Conservation (phyloP, 2,329 filamentous ascomycete genomes). For the Beauveria bassiana region DNA sequence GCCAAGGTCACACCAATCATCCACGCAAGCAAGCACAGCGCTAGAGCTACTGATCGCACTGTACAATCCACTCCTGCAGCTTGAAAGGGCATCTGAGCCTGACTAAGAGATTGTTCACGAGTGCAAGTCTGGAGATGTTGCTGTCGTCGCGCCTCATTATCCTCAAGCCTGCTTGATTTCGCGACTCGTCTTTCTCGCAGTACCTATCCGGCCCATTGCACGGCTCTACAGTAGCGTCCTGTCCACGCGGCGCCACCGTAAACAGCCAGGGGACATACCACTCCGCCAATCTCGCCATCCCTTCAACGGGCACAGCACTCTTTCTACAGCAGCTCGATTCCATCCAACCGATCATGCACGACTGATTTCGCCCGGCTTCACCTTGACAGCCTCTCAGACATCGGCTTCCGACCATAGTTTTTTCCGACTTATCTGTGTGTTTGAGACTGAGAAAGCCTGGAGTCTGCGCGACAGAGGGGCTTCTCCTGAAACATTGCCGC, state of each 20-base stretch:
- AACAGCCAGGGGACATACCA: background rate
- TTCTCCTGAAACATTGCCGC: slow-evolving; percentile 10
- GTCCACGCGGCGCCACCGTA: background rate
- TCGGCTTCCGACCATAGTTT: background rate
- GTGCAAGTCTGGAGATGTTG: background rate
- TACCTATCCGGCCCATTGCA: background rate
- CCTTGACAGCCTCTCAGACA: background rate
- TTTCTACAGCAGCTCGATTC: background rate
- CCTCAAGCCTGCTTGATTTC: background rate
- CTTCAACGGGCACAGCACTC: background rate
- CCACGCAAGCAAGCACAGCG: background rate
- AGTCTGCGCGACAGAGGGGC: slow-evolving; percentile 8
- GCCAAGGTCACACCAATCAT: background rate
- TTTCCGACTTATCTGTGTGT: background rate
- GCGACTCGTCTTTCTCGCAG: background rate
- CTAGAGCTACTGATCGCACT: slow-evolving; percentile 3
- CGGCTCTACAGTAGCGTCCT: background rate
- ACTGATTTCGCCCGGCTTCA: background rate
- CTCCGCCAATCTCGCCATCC: background rate
- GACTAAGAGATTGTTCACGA: background rate
- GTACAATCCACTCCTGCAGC: slow-evolving; percentile 5
- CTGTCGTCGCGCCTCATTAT: background rate
- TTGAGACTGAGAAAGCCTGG: slow-evolving; percentile 1
- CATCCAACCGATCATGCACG: slow-evolving; percentile 4
- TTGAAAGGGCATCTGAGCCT: background rate